Base-by-base conservation (phyloP, 2,329 filamentous ascomycete genomes). In the Fusarium tjaetaba region DNA sequence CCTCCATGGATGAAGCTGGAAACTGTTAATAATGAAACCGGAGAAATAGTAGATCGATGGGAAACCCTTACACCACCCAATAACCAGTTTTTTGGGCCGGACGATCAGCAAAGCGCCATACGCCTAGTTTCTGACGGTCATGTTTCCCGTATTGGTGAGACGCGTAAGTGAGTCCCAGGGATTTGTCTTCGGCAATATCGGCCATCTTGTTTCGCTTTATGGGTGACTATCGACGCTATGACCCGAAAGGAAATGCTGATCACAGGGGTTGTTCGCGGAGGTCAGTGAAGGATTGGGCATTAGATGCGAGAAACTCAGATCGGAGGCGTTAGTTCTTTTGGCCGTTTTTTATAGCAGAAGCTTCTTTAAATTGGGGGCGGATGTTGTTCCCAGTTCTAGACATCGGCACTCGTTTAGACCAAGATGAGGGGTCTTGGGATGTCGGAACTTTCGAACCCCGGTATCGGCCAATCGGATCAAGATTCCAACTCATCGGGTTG, bases 1-100 rank as follows among this genome's bases (percentile, higher is more conserved):
- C 90, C 90, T 72, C 90, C 90, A 78, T 92, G 90, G 76, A 92
- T 85, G 79, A 86, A 91, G 67, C 85, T 84, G 65, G 48, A 58
- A 42, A 14, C 43, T 55, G 68, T 74, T 46, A 38, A 38, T 18
- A 78, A 67, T 61, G 30, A 53, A 58, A 32, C 55, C 28, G 13
- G 32, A 28, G 46, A 48, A 43, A 46, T 38, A 26, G 61, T 30
- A 38, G 45, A 36, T 24, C 24, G 36, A 49, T 57, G 60, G 53
- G 36, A 39, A 57, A 60, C 46, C 61, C 80, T 68, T 74, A 85
- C 83, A 85, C 74, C 49, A 84, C 68, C 82, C 82, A 85, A 71
- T 79, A 77, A 18, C 77, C 77, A 24, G 73, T 62, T 34, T 65
- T 53, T 57, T 65, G 64, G 46, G 49, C 43, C 32, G 67, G 64